phyloP scores from a whole-genome alignment of 2,329 filamentous ascomycete genomes.

The Chaetomiaceae sp. region DNA sequence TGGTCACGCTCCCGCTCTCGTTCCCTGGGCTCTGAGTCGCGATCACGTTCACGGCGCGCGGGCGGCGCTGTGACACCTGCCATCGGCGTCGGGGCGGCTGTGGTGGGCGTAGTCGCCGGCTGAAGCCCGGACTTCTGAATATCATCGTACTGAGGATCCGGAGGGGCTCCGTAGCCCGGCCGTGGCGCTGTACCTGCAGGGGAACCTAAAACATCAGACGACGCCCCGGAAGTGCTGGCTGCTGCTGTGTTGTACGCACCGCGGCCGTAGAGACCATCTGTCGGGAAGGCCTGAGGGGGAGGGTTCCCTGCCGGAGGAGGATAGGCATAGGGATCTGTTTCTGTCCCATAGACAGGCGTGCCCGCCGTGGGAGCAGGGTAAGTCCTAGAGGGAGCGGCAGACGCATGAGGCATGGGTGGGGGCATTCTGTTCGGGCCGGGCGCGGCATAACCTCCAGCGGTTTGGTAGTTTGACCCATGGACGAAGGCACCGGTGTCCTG shows the following conservation, averaged over 20 bases:
- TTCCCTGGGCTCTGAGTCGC: slow-evolving; percentile 36
- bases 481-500: slow-evolving; percentile 26
- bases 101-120: slow-evolving; percentile 35
- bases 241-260: slow-evolving; percentile 49
- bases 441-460: slow-evolving; percentile 17
- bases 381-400: slow-evolving; percentile 22
- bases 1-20: slow-evolving; percentile 28
- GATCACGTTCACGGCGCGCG: slow-evolving; percentile 37
- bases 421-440: slow-evolving; percentile 24
- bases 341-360: slow-evolving; percentile 19
- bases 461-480: slow-evolving; percentile 23
- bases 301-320: slow-evolving; percentile 16
- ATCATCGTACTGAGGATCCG: slow-evolving; percentile 51
- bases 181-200: slow-evolving; percentile 41
- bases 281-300: slow-evolving; percentile 39
- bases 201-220: slow-evolving; percentile 50
- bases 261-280: slow-evolving; percentile 55
- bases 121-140: slow-evolving; percentile 37
- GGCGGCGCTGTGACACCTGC: slow-evolving; percentile 31
- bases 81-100: slow-evolving; percentile 33
- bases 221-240: slow-evolving; percentile 24
- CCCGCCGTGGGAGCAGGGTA: slow-evolving; percentile 16
- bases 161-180: slow-evolving; percentile 38
- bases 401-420: slow-evolving; percentile 29
- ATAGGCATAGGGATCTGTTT: slow-evolving; percentile 29